phyloP scores from a whole-genome alignment of 1,139 yeast genomes.

The Blastobotrys indianensis region DNA sequence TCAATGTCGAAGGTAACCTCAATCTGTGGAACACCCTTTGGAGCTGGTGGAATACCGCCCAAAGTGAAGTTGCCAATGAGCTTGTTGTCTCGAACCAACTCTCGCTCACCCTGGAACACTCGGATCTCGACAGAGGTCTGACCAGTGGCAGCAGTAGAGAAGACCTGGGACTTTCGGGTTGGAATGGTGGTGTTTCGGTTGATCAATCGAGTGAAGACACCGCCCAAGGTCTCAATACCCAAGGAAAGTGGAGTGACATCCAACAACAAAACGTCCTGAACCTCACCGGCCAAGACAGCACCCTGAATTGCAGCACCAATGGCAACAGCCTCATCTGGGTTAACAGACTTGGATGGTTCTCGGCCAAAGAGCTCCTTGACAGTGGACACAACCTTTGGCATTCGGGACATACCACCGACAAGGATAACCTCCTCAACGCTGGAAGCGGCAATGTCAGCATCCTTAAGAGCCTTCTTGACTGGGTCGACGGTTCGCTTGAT shows the following conservation, averaged over 20 bases:
- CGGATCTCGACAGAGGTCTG: conserved; percentile 98
- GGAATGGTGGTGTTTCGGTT: conserved; percentile 98
- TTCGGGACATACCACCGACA: conserved; percentile 99
- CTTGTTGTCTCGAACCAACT: conserved; percentile 97
- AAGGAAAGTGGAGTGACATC: conserved; percentile 97
- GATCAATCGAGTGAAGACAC: conserved; percentile 95
- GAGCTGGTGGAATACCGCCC: conserved; percentile 94
- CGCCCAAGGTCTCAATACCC: conserved; percentile 98
- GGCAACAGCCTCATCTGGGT: conserved; percentile 99
- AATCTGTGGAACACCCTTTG: conserved; percentile 99
- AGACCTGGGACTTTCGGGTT: conserved; percentile 92
- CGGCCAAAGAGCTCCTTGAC: conserved; percentile 88
- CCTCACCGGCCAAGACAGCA: conserved; percentile 98
- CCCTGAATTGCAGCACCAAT: conserved; percentile 99
- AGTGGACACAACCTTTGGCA: conserved; percentile 98
- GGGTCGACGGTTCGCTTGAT: conserved; percentile 93
- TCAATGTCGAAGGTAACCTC: conserved; percentile 97
- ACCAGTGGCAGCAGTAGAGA: conserved; percentile 98
- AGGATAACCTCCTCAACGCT: conserved; percentile 91
- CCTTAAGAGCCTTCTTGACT: conserved; percentile 97
- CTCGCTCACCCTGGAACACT: conserved; percentile 99
- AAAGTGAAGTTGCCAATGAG: conserved; percentile 96
- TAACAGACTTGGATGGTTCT: conserved; percentile 97
- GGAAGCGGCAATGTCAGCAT: conserved; percentile 80
- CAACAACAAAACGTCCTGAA: conserved; percentile 86